Conservation (phyloP, 768 basidiomycete species). For the Pholiota molesta region DNA sequence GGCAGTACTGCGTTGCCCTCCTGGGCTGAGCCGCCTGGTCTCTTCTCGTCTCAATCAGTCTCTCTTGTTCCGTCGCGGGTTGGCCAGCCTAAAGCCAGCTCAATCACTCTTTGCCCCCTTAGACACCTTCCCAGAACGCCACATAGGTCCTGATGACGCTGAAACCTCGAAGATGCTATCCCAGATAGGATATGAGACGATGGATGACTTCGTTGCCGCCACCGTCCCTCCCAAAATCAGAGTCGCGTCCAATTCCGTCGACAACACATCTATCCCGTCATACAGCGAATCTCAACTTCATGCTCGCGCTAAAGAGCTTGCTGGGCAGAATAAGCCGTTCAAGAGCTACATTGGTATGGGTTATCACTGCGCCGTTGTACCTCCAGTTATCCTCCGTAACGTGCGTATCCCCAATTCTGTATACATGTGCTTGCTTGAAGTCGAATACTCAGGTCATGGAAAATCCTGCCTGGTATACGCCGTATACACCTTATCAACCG, state of each 20-base stretch:
- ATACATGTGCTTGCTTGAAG: slow-evolving; percentile 24
- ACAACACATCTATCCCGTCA: slow-evolving; percentile 68
- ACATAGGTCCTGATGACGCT: slow-evolving; percentile 88
- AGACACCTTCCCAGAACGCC: slow-evolving; percentile 89
- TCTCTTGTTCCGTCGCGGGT: slow-evolving; percentile 36
- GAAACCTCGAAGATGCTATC: slow-evolving; percentile 85
- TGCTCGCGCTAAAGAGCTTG: slow-evolving; percentile 73
- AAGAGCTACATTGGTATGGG: slow-evolving; percentile 99
- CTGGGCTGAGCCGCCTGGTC: slow-evolving; percentile 28
- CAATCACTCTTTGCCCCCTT: slow-evolving; percentile 78
- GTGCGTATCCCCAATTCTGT: slow-evolving; percentile 38
- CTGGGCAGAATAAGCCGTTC: slow-evolving; percentile 76
- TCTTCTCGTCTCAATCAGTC: slow-evolving; percentile 21
- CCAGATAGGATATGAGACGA: slow-evolving; percentile 79
- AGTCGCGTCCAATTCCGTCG: slow-evolving; percentile 60
- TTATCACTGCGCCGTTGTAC: slow-evolving; percentile 92
- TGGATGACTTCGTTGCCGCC: slow-evolving; percentile 86
- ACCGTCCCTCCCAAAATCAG: slow-evolving; percentile 85
- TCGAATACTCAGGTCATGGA: slow-evolving; percentile 67
- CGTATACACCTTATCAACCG: slow-evolving; percentile 94
- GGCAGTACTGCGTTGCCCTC: slow-evolving; percentile 35
- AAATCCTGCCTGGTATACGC: slow-evolving; percentile 98
- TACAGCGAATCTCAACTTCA: slow-evolving; percentile 88
- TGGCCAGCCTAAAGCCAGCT: slow-evolving; percentile 65
- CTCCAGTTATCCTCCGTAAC: slow-evolving; percentile 93